Evolutionary conservation across 2,329 filamentous ascomycete genomes (phyloP).

Genomic region (Arthrobotrys musiformis): DNA sequence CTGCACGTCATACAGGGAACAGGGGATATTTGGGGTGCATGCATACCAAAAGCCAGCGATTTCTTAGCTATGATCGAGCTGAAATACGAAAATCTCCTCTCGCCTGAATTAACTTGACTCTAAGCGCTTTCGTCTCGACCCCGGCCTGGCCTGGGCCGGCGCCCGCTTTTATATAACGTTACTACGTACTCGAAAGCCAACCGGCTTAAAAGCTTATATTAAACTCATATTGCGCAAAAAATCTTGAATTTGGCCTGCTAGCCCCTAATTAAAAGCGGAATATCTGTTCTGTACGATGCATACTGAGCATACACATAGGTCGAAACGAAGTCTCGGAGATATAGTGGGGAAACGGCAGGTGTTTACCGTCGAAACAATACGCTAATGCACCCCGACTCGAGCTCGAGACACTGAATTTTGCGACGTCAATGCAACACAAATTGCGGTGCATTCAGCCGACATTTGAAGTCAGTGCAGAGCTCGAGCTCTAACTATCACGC

Average conservation of each 20-base stretch:
- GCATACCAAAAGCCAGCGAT: neutral
- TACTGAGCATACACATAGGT: too few species aligned
- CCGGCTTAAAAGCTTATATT: neutral
- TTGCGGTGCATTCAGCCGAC: constrained; percentile 23
- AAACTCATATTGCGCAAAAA: constrained; percentile 18
- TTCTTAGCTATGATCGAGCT: constrained; percentile 15
- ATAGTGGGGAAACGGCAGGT: constrained; percentile 16
- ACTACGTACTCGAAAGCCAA: neutral
- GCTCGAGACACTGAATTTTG: constrained; percentile 8
- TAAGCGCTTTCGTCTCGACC: constrained; percentile 6
- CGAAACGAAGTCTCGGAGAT: constrained; percentile 9
- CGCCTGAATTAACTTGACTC: neutral
- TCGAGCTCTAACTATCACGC: too few species aligned
- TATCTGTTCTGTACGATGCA: neutral
- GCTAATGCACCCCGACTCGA: constrained; percentile 13
- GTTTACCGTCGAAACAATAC: neutral
- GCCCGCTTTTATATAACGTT: constrained; percentile 1
- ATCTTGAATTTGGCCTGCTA: neutral
- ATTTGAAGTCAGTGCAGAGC: constrained; percentile 1
- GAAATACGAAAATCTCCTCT: constrained; percentile 27
- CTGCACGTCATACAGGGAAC: constrained; percentile 46
- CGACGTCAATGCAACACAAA: constrained; percentile 27
- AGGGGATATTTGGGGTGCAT: constrained; percentile 26
- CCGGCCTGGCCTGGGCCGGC: too few species aligned
- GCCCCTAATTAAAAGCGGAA: neutral